Evolutionary conservation across 2,329 filamentous ascomycete genomes (phyloP), one percentile per base, ranked within the genome.

Genomic region (Endoconidiophora laricicola): DNA sequence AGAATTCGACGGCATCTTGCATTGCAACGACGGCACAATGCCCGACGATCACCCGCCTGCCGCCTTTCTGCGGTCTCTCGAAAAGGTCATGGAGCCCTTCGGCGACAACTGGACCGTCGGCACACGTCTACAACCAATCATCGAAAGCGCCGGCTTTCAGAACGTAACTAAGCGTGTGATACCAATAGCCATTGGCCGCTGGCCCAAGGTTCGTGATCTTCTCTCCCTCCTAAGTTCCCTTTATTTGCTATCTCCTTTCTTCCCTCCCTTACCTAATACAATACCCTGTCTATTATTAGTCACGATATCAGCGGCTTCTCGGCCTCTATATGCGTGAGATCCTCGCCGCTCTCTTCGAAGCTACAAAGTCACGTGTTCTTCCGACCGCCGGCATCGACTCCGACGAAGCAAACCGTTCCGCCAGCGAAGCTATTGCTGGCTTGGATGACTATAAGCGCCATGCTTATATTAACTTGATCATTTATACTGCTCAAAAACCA

Each of bases 11-110:
- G 62, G 62, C 10, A 59, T 59, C 22, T 61, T 69, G 10, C 58
- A 61, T 24, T 71, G 65, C 54, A 69, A 72, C 53, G 66, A 71
- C 48, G 63, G 58, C 40, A 67, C 67, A 7, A 69, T 72, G 63
- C 56, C 58, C 1, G 56, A 61, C 2, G 61, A 69, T 48, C 63
- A 70, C 42, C 60, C 64, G 2, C 56, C 70, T 36, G 57, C 57
- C 22, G 55, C 58, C 6, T 64, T 66, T 44, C 59, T 59, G 46
- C 59, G 66, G 4, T 48, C 60, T n/a, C 58, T 58, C n/a, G 57
- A 57, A 6, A 46, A 57, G 14, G 64, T 61, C 22, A 57, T 66
- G 50, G 56, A 56, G 12, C 60, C 61, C 24, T 63, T 69, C 44
- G 66, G 65, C 2, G 63, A 69, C 44, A 61, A 66, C 53, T 64